Evolutionary conservation across 192 early-diverging fungal species (phyloP).

Genomic region (Rhizophagus clarus): DNA sequence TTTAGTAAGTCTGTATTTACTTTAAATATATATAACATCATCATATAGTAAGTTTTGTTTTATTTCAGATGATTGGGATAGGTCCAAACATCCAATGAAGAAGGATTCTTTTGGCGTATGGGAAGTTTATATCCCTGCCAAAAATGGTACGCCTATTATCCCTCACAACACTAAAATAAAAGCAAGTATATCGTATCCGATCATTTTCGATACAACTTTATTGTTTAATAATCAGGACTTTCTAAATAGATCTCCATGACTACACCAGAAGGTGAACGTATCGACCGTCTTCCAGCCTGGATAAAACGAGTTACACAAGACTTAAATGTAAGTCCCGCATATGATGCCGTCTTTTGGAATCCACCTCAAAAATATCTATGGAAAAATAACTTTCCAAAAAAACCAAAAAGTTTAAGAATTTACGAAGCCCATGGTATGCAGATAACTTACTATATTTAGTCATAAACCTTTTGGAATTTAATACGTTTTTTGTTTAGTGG

Average conservation of each 20-base stretch:
- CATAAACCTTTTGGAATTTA: background rate
- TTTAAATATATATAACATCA: background rate
- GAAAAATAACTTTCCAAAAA: conserved; percentile 75
- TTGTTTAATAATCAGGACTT: background rate
- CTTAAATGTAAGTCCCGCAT: conserved; percentile 73
- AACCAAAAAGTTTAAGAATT: conserved; percentile 70
- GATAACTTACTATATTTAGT: background rate
- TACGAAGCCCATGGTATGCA: conserved; percentile 92
- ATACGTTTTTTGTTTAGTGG: conserved; percentile 55
- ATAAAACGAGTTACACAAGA: conserved; percentile 87
- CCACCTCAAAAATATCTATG: conserved; percentile 76
- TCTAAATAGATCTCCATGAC: conserved; percentile 69
- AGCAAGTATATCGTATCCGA: conserved; percentile 36
- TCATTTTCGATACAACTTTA: background rate
- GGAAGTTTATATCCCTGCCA: conserved; percentile 70
- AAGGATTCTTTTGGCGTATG: conserved; percentile 84
- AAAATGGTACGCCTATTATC: conserved; percentile 66
- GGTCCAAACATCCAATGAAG: conserved; percentile 71
- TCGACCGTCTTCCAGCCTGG: conserved; percentile 91
- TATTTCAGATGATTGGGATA: conserved; percentile 83
- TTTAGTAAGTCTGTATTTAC: conserved; percentile 70
- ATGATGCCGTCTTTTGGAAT: conserved; percentile 95
- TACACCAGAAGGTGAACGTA: conserved; percentile 70
- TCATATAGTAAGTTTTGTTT: background rate
- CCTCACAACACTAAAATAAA: conserved; percentile 89